These are phyloP conservation scores for Cenchrus fungigraminus DNA, from an alignment of 176 grass and related monocot genomes.

Conservation along the genomic window DNA sequence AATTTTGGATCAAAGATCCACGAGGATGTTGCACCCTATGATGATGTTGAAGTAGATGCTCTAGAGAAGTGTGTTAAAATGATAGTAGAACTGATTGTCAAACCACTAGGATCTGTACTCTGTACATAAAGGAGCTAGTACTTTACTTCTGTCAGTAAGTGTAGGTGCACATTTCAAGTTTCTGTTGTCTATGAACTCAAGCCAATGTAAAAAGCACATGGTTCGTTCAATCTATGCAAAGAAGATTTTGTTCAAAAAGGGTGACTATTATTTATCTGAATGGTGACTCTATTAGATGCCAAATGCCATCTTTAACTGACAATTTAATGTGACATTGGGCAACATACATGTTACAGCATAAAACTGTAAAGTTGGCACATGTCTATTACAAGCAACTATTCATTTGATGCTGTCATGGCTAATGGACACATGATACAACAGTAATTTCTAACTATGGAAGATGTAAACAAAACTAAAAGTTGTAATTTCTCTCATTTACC, in stretches of 20 bases:
- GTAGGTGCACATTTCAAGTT: background rate
- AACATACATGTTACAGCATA: slow-evolving; percentile 19
- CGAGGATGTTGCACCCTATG: background rate
- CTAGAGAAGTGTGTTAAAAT: slow-evolving; percentile 7
- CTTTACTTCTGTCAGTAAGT: background rate
- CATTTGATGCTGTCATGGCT: slow-evolving; percentile 35
- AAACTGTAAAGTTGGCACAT: slow-evolving; percentile 25
- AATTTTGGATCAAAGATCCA: slow-evolving; percentile 41
- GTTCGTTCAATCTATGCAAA: slow-evolving; percentile 18
- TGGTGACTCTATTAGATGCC: background rate
- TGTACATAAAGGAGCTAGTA: slow-evolving; percentile 16
- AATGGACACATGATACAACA: slow-evolving; percentile 38
- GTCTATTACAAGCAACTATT: slow-evolving; percentile 44
- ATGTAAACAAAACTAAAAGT: slow-evolving; percentile 15
- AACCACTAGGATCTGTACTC: background rate
- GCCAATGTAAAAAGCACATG: background rate
- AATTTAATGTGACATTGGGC: background rate
- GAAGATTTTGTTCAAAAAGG: background rate
- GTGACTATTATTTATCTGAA: background rate
- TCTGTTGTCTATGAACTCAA: slow-evolving; percentile 6
- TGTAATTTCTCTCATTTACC: slow-evolving; percentile 30
- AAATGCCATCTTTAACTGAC: background rate
- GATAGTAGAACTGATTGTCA: slow-evolving; percentile 20
- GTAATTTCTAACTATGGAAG: slow-evolving; percentile 26
- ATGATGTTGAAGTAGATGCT: slow-evolving; percentile 26